Evolutionary conservation across 1,284 basidiomycete genomes (phyloP).

Genomic region (Rhodotorula sp.): DNA sequence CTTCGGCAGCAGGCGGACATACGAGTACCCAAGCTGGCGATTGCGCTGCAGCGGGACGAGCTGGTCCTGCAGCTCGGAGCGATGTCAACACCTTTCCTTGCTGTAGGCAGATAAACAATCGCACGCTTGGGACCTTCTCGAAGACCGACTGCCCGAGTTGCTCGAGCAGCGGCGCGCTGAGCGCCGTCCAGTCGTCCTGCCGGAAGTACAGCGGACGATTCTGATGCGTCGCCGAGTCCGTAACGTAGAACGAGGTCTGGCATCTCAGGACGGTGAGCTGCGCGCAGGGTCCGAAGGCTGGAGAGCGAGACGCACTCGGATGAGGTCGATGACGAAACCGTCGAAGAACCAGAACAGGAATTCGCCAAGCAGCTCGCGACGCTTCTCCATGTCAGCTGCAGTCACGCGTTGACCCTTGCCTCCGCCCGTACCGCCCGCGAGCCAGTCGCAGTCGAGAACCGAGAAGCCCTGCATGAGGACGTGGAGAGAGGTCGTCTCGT

Average conservation of each 20-base stretch:
- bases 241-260: slow-evolving; percentile 90
- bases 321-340: slow-evolving; percentile 73
- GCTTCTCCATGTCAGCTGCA: slow-evolving; percentile 69
- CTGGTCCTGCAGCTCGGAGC: slow-evolving; percentile 59
- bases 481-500: slow-evolving; percentile 81
- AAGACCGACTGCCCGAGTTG: slow-evolving; percentile 58
- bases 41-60: slow-evolving; percentile 48
- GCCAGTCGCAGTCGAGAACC: slow-evolving; percentile 78
- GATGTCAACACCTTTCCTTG: not conserved
- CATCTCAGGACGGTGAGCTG: not conserved
- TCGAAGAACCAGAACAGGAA: slow-evolving; percentile 93
- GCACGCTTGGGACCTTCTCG: slow-evolving; percentile 48
- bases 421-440: slow-evolving; percentile 57
- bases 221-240: slow-evolving; percentile 84
- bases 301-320: slow-evolving; percentile 61
- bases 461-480: slow-evolving; percentile 73
- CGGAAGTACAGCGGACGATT: slow-evolving; percentile 88
- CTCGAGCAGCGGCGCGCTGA: slow-evolving; percentile 77
- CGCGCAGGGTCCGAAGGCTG: too few relatives aligned
- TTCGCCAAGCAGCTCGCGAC: slow-evolving; percentile 75
- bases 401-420: slow-evolving; percentile 50
- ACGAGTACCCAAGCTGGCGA: slow-evolving; percentile 75
- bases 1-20: slow-evolving; percentile 88
- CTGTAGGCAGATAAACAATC: slow-evolving; percentile 7
- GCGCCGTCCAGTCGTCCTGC: slow-evolving; percentile 86